Evolutionary conservation across 2,329 filamentous ascomycete species (phyloP), one percentile per base, ranked within the genome.

Genomic region (Colletotrichum eremochloae): DNA sequence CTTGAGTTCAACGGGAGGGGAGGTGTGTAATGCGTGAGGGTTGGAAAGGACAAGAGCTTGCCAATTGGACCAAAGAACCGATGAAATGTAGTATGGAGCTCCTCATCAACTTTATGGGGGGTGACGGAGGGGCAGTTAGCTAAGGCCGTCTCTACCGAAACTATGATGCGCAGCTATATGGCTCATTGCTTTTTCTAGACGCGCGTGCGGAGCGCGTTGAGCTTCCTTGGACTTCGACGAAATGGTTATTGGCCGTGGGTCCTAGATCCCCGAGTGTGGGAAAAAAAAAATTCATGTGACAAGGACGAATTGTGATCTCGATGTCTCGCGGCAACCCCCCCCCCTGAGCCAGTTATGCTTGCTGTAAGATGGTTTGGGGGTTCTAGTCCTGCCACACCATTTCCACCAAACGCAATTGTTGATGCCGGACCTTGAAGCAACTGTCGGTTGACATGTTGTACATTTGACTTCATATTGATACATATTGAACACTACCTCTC

Each of bases 401-500:
- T 18, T 12, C 50, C 50, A 29, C 29, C 38, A 12, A 44, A 15
- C 15, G 29, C 36, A 56, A 44, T 6, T n/a, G 24, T 42, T 14
- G 31, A 20, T 12, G 20, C n/a, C 0, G 7, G 20, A 14, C 4
- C 50, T 18, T 18, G 36, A 18, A 33, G 20, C 9, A 44, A 5
- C n/a, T 3, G 40, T 29, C 20, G 18, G 38, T 52, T 53, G 57
- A 18, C 1, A 12, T 72, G 61, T 70, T 70, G 33, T 72, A 72
- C 66, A 70, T 65, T 42, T 65, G 53, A 50, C 40, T 72, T 65
- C 55, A 42, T 72, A 72, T 70, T 70, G 70, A 64, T 72, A 72
- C 70, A 72, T 50, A 52, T 65, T 50, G 66, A 50, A 65, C 46
- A 60, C 61, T 50, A 24, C 42, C 63, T 67, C 56, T 29, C 40